Evolutionary conservation across 345 rosid genomes (phyloP), one percentile per base, ranked within the genome.

Genomic region (Kandelia obovata): DNA sequence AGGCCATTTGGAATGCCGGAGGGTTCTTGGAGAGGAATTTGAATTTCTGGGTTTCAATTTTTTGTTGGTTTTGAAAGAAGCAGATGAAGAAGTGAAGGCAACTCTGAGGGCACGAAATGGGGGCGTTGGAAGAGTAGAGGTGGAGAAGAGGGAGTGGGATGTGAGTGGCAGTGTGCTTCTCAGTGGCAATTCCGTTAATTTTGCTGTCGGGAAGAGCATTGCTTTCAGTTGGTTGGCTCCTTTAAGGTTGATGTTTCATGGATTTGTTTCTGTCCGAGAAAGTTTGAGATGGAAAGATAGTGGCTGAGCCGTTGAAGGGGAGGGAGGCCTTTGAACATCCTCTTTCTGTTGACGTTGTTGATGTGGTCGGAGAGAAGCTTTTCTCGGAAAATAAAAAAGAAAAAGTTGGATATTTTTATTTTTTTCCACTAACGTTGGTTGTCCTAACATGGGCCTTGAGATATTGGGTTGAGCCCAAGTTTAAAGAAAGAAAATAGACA

Each of bases 161-260:
- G 85, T 53, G 71, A 86, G 73, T 19, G 85, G 85, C 67, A 83
- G 80, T 21, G 88, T 76, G 72, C 72, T 80, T 74, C 86, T 81
- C 17, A 95, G 87, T 70, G 88, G 87, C 74, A 92, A 61, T 85
- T 95, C 96, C 0, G 93, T 80, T 5, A 89, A 81, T 80, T 79
- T 88, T 5, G 80, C 71, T 0, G 92, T 73, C 4, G 81, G 9
- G 62, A 85, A 64, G 58, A 90, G 83, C 97, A 92, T 91, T 27
- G 59, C 28, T 71, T 62, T 25, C 15, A 17, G 43, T 11, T 56
- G 43, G 55, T 6, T 11, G 34, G 60, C 21, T 49, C 16, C 43
- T 19, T 9, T 6, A 9, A 56, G n/a, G 3, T 43, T 25, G 23
- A 59, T 67, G 75, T 72, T 57, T 62, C 83, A 70, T 78, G 51